Conservation (phyloP, 306 rosid genomes). For the Rosa multiflora region DNA sequence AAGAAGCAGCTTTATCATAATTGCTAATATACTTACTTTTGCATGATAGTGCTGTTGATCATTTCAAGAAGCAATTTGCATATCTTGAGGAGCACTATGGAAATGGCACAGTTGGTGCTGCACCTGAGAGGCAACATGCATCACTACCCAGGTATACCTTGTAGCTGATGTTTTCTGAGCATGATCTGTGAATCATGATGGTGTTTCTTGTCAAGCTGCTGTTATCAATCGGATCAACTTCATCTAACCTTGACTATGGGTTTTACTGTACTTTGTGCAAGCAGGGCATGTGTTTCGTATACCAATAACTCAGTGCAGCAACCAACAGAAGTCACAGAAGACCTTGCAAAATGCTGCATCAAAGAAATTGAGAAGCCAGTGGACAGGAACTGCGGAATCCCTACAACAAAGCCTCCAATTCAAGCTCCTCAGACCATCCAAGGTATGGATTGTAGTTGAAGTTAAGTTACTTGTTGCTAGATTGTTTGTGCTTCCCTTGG, state of each 20-base stretch:
- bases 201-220: conserved; percentile 19
- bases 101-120: conserved; percentile 72
- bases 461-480: conserved; percentile 1
- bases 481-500: conserved; percentile 2
- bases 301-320: conserved; percentile 58
- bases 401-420: conserved; percentile 62
- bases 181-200: not conserved
- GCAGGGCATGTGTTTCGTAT: conserved; percentile 80
- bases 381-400: conserved; percentile 61
- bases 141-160: conserved; percentile 79
- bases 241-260: conserved; percentile 1
- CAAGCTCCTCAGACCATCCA: conserved; percentile 82
- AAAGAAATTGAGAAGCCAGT: conserved; percentile 75
- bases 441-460: conserved; percentile 42
- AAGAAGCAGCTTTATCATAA: not conserved
- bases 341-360: conserved; percentile 81
- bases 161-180: conserved; percentile 4
- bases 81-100: conserved; percentile 95
- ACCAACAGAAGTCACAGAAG: conserved; percentile 63
- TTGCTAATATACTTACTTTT: conserved; percentile 7
- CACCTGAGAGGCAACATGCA: conserved; percentile 96
- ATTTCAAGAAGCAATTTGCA: conserved; percentile 97
- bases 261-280: conserved; percentile 26
- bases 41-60: conserved; percentile 87
- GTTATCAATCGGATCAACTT: not conserved